A percentile compares a stretch with the other conserved stretches of the same genome.
Evolutionary conservation across 2,329 filamentous ascomycete species (phyloP).

Genomic region (Alternaria rosae): DNA sequence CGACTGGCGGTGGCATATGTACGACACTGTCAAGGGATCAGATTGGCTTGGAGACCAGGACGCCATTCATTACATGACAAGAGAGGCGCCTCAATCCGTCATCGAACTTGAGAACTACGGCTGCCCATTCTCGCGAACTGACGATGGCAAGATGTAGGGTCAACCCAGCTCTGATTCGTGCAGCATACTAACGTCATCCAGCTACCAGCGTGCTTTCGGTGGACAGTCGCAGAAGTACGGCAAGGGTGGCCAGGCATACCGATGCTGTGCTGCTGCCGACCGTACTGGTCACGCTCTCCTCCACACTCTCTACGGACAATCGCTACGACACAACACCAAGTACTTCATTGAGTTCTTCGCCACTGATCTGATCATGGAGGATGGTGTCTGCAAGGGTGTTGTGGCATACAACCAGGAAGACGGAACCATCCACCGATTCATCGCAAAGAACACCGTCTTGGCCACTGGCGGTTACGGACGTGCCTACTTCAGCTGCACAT

Average conservation of each 20-base stretch:
- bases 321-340: conserved; percentile 96
- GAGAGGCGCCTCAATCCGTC: conserved; percentile 89
- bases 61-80: conserved; percentile 98
- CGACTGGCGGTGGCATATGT: conserved; percentile 99
- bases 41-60: conserved; percentile 98
- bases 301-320: conserved; percentile 98
- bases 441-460: conserved; percentile 93
- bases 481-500: conserved; percentile 98
- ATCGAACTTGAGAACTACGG: conserved; percentile 97
- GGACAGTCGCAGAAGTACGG: conserved; percentile 94
- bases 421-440: conserved; percentile 95
- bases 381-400: conserved; percentile 94
- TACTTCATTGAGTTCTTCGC: conserved; percentile 99
- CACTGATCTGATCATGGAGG: conserved; percentile 95
- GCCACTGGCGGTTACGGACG: conserved; percentile 97
- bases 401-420: conserved; percentile 99
- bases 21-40: conserved; percentile 96
- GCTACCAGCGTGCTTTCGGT: conserved; percentile 97
- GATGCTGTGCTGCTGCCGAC: conserved; percentile 95
- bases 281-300: conserved; percentile 96
- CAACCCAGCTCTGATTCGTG: not conserved
- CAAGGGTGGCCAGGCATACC: conserved; percentile 97
- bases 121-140: conserved; percentile 94
- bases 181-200: conserved; percentile 44
- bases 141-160: conserved; percentile 87